Percentiles rank a stretch among this genome's conserved stretches.
phyloP scores from a whole-genome alignment of 2,329 filamentous ascomycete species.

The Botrytis cinerea region DNA sequence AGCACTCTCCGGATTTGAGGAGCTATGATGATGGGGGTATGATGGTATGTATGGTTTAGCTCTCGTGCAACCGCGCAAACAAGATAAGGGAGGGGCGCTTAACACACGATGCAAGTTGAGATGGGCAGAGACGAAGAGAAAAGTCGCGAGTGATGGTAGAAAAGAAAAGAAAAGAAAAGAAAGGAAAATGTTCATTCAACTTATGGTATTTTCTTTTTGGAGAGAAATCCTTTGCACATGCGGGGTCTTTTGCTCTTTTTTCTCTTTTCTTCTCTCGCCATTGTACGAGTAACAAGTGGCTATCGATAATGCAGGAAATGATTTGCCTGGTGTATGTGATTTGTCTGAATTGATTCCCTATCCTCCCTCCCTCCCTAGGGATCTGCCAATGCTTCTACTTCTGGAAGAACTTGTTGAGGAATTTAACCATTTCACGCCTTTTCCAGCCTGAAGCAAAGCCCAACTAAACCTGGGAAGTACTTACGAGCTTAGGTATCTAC shows the following conservation, averaged over 20 bases:
- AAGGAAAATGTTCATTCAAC: background rate
- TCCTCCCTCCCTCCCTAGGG: background rate
- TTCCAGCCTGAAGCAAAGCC: constrained; percentile 11
- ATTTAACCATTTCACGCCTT: background rate
- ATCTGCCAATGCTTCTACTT: background rate
- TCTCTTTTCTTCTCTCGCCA: background rate
- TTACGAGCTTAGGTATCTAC: background rate
- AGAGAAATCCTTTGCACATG: background rate
- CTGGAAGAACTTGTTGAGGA: background rate
- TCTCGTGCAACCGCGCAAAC: constrained; percentile 15
- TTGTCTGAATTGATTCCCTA: background rate
- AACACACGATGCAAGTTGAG: background rate
- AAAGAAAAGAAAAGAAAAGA: no score
- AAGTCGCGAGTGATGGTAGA: background rate
- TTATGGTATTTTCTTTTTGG: background rate
- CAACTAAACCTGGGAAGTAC: background rate
- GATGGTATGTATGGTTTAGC: constrained; percentile 14
- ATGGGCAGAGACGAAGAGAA: background rate
- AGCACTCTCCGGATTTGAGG: constrained; percentile 12
- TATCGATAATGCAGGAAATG: background rate
- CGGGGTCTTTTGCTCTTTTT: background rate
- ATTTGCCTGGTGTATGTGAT: constrained; percentile 6
- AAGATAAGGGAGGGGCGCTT: constrained; percentile 14
- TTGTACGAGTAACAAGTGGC: background rate
- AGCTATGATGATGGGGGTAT: constrained; percentile 23